Evolutionary conservation across 2,329 filamentous ascomycete genomes (phyloP), one percentile per base, ranked within the genome.

Genomic region (Xylariaceae sp.): DNA sequence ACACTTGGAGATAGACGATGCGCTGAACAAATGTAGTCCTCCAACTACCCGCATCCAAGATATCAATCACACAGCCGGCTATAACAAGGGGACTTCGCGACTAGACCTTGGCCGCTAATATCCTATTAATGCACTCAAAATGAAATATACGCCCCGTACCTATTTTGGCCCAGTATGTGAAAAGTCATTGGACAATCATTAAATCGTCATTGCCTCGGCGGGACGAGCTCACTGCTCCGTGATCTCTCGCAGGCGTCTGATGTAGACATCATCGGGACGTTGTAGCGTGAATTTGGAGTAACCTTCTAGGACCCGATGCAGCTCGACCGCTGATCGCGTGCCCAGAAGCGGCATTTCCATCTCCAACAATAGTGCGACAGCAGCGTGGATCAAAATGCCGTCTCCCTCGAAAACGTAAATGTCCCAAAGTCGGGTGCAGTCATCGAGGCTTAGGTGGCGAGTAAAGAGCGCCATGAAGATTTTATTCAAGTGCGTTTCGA

Each of bases 321-420:
- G 74, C 53, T 83, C 81, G 0, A 71, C 73, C 0, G 73, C 66
- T 2, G 73, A 78, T 64, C 75, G 76, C 9, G 78, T 74, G 7
- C 77, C 75, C 0, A 85, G 75, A 2, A 85, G 72, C 1, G 75
- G 69, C 74, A 81, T 81, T 67, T 85, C 82, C 15, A 75, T 76
- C 35, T 77, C 75, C 4, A 82, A 66, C 17, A 94, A 72, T 15
- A 89, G 76, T 0, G 87, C 90, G 0, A 92, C 86, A 0, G 84
- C 88, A 1, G 88, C 88, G 0, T 89, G 78, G 5, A 93, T 82
- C 0, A 92, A 76, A 1, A 89, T 78, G 1, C 82, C 78, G 64
- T 95, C 90, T 30, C 89, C 89, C 70, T 95, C 90, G 64, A 95
- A 91, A 2, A 89, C 85, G 66, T 90, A 91, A 0, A 93, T 84